These are phyloP conservation scores for Solanum ahanhuiri DNA, from an alignment of 257 asterid species.

Conservation along the genomic window DNA sequence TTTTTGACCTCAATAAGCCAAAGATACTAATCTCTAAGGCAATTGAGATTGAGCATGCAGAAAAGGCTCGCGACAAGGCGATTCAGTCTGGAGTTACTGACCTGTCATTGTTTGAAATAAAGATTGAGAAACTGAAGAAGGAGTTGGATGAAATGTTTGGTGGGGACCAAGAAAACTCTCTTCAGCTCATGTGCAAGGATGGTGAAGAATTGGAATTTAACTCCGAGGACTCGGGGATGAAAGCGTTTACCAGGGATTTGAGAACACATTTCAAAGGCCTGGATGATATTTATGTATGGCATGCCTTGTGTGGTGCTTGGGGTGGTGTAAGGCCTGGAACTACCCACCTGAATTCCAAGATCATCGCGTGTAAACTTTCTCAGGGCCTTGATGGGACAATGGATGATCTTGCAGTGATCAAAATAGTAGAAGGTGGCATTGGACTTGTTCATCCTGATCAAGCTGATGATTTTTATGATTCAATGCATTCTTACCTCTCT, in stretches of 20 bases:
- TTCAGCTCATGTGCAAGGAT: not conserved
- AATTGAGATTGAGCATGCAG: conserved; percentile 57
- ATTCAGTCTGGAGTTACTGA: conserved; percentile 26
- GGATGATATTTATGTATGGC: conserved; percentile 66
- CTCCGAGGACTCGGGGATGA: not conserved
- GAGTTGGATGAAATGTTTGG: conserved; percentile 43
- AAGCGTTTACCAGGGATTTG: not conserved
- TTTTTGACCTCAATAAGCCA: conserved; percentile 49
- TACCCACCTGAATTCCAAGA: conserved; percentile 36
- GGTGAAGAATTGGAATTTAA: conserved; percentile 16
- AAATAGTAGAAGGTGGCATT: conserved; percentile 56
- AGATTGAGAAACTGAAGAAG: conserved; percentile 14
- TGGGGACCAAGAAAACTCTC: conserved; percentile 9
- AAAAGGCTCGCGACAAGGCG: conserved; percentile 51
- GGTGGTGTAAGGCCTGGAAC: conserved; percentile 54
- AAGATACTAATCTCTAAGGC: conserved; percentile 58
- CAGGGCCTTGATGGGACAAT: conserved; percentile 44
- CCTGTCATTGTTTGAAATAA: conserved; percentile 18
- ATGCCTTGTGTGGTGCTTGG: conserved; percentile 80
- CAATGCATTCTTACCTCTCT: conserved; percentile 58
- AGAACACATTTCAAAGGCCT: not conserved
- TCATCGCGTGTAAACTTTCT: conserved; percentile 41
- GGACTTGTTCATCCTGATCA: conserved; percentile 51
- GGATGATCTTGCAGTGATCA: conserved; percentile 47
- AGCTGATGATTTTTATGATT: conserved; percentile 44